Conservation (phyloP, 2,329 filamentous ascomycete species). For the Penicillium olsonii region DNA sequence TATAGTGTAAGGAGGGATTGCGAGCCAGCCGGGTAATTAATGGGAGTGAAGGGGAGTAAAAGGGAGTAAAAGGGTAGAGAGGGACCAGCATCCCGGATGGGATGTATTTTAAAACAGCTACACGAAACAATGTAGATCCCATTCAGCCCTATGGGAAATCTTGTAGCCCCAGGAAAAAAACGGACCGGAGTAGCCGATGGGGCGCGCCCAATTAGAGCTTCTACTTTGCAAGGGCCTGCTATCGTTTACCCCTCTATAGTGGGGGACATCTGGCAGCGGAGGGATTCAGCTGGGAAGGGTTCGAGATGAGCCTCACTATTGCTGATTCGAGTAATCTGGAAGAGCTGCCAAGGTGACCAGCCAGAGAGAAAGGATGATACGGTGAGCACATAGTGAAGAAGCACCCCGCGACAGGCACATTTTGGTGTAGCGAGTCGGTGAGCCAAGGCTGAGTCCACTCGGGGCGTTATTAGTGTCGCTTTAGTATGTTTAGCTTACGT, state of each 20-base stretch:
- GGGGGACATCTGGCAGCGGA: no score
- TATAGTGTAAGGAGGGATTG: background rate
- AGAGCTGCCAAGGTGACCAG: no score
- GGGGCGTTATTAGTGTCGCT: background rate
- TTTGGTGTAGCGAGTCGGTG: background rate
- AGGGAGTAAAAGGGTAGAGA: background rate
- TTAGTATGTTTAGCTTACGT: background rate
- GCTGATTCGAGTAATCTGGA: background rate
- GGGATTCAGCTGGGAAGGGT: conserved; percentile 1
- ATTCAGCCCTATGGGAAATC: conserved; percentile 8
- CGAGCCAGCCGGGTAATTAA: conserved; percentile 12
- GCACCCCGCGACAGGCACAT: background rate
- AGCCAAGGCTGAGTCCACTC: conserved; percentile 1
- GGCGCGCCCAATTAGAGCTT: conserved; percentile 8
- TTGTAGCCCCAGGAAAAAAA: conserved; percentile 9
- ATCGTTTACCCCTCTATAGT: conserved; percentile 3
- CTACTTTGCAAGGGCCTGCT: background rate
- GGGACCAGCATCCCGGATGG: background rate
- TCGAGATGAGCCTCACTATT: background rate
- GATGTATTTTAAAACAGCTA: background rate
- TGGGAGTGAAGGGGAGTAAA: background rate
- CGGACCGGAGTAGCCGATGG: background rate
- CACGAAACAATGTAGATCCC: background rate
- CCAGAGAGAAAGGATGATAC: no score
- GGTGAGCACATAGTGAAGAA: background rate